A percentile compares a stretch with the other conserved stretches of the same genome.
phyloP scores from a whole-genome alignment of 2,329 filamentous ascomycete genomes.

The Penicillium sp. region DNA sequence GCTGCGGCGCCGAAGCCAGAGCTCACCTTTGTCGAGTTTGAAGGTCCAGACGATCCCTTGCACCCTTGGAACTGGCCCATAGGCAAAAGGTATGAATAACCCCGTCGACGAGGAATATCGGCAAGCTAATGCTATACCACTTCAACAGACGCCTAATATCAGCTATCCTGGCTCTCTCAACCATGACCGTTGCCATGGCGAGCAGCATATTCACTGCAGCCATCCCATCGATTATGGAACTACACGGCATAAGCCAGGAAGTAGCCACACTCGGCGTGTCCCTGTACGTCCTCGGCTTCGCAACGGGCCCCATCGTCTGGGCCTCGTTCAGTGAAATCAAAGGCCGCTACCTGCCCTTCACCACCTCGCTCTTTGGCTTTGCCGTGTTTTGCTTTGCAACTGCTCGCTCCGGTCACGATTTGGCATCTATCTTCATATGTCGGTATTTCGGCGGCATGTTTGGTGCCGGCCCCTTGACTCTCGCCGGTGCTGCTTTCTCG shows the following conservation, averaged over 20 bases:
- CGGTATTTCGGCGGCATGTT: slow-evolving; percentile 61
- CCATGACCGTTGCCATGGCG: slow-evolving; percentile 10
- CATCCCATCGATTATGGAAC: slow-evolving; percentile 11
- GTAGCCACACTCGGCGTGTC: slow-evolving; percentile 54
- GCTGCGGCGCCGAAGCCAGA: neutral
- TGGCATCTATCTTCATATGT: slow-evolving; percentile 57
- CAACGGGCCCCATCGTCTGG: slow-evolving; percentile 55
- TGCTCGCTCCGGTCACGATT: slow-evolving; percentile 40
- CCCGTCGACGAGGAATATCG: too few species aligned
- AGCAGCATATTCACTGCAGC: slow-evolving; percentile 10
- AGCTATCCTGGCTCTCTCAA: slow-evolving; percentile 7
- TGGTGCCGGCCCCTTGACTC: slow-evolving; percentile 60
- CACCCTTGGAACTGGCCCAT: slow-evolving; percentile 11
- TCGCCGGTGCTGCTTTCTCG: slow-evolving; percentile 65
- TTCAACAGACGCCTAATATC: slow-evolving; percentile 4
- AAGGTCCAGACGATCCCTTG: slow-evolving; percentile 10
- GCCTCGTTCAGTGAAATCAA: slow-evolving; percentile 62
- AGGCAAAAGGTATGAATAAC: slow-evolving; percentile 2
- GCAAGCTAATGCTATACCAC: neutral
- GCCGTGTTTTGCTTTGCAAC: slow-evolving; percentile 62
- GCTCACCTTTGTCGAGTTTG: slow-evolving; percentile 7
- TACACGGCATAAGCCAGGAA: slow-evolving; percentile 35
- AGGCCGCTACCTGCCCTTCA: slow-evolving; percentile 54
- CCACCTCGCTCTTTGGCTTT: slow-evolving; percentile 49
- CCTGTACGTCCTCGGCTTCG: slow-evolving; percentile 60